Evolutionary conservation across 1,284 basidiomycete species (phyloP).

Genomic region (Golubevia pallescens): DNA sequence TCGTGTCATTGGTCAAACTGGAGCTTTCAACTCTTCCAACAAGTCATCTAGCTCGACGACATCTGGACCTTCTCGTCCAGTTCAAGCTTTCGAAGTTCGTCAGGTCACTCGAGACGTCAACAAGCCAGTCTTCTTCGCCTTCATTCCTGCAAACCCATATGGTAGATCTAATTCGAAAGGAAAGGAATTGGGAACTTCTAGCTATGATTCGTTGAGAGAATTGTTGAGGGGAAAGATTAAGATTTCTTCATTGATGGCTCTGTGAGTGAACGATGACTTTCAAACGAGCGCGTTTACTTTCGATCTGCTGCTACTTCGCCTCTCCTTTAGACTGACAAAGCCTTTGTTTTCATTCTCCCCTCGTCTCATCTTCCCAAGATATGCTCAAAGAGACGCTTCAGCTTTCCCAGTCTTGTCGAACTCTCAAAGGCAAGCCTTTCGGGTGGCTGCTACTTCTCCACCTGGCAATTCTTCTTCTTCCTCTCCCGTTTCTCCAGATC

Average conservation of each 20-base stretch:
- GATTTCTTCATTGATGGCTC: slow-evolving; percentile 5
- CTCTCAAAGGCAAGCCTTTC: slow-evolving; percentile 6
- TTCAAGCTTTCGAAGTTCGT: slow-evolving; percentile 6
- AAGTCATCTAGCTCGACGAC: slow-evolving; percentile 4
- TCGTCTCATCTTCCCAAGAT: not conserved
- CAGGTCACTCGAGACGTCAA: slow-evolving; percentile 9
- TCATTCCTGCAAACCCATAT: slow-evolving; percentile 10
- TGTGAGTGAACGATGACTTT: not conserved
- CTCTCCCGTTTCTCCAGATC: too few species aligned
- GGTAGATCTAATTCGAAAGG: not conserved
- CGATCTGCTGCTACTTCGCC: too few species aligned
- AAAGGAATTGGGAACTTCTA: not conserved
- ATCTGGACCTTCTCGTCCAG: not conserved
- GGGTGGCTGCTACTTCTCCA: not conserved
- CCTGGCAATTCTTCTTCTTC: too few species aligned
- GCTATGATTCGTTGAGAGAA: not conserved
- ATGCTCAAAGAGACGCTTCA: slow-evolving; percentile 8
- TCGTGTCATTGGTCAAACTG: too few species aligned
- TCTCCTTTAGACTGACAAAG: too few species aligned
- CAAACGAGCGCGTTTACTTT: too few species aligned
- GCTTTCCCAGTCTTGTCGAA: slow-evolving; percentile 9
- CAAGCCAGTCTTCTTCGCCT: slow-evolving; percentile 12
- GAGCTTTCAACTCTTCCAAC: slow-evolving; percentile 3
- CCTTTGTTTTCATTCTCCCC: too few species aligned
- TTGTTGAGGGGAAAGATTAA: not conserved